Evolutionary conservation across 441 rosid genomes (phyloP).

Genomic region (Jatropha podagrica): DNA sequence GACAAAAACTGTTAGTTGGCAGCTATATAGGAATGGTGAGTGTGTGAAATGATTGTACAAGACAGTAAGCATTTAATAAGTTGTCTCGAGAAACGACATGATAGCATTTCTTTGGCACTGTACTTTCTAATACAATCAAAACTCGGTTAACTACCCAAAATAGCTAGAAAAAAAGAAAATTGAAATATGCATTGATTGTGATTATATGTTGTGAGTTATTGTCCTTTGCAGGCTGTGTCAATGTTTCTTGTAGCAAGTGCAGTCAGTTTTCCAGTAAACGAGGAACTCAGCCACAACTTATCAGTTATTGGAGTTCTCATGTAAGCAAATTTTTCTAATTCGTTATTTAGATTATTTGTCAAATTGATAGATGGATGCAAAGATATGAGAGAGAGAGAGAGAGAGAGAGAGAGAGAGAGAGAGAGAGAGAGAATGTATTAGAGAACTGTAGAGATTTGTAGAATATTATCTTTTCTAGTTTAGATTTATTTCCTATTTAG

Average conservation of each 20-base stretch:
- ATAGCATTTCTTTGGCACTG: background rate
- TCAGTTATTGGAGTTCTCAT: conserved; percentile 64
- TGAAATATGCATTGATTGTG: background rate
- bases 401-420: too few relatives aligned
- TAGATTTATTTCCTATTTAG: too few relatives aligned
- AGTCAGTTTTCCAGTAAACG: conserved; percentile 53
- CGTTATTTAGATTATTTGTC: background rate
- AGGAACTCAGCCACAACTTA: conserved; percentile 59
- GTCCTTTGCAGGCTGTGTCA: conserved; percentile 58
- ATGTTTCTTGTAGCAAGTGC: conserved; percentile 63
- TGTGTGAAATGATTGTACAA: conserved; percentile 14
- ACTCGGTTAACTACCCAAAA: background rate
- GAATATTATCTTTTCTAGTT: too few relatives aligned
- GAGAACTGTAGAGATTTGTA: too few relatives aligned
- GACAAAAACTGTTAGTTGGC: conserved; percentile 60
- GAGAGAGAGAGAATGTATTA: background rate
- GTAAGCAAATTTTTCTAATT: conserved; percentile 45
- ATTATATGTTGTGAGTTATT: conserved; percentile 2
- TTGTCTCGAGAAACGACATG: background rate
- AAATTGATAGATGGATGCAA: too few relatives aligned
- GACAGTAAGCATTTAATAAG: conserved; percentile 2
- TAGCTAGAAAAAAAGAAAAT: background rate
- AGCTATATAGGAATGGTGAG: conserved; percentile 80
- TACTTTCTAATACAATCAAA: background rate
- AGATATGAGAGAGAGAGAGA: background rate